phyloP scores from a whole-genome alignment of 83 land plant species.

The Thuja plicata region DNA sequence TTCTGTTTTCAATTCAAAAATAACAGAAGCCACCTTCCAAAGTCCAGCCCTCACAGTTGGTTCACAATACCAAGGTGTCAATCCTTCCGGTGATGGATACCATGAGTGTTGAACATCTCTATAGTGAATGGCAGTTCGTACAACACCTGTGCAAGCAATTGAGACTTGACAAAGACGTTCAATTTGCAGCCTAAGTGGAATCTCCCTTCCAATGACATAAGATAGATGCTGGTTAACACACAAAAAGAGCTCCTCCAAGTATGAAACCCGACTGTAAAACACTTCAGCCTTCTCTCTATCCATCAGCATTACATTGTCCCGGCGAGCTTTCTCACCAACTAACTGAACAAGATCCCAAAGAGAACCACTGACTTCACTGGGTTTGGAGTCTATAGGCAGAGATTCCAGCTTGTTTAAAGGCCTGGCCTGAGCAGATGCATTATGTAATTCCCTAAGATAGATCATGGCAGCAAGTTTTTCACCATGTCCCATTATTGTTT shows the following conservation, averaged over 20 bases:
- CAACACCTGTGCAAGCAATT: conserved; percentile 55
- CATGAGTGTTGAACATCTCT: conserved; percentile 72
- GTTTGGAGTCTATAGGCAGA: conserved; percentile 13
- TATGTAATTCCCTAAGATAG: conserved; percentile 80
- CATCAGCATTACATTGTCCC: conserved; percentile 92
- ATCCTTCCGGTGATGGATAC: conserved; percentile 95
- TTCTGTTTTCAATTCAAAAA: conserved; percentile 69
- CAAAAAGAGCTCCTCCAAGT: conserved; percentile 77
- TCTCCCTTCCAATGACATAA: conserved; percentile 45
- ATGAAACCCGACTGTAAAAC: conserved; percentile 93
- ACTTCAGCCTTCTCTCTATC: conserved; percentile 98
- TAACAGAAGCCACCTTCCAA: conserved; percentile 75
- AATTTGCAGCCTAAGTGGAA: conserved; percentile 44
- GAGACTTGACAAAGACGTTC: conserved; percentile 80
- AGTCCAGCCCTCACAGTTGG: conserved; percentile 71
- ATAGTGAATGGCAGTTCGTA: conserved; percentile 60
- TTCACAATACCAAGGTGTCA: conserved; percentile 94
- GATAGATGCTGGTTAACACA: conserved; percentile 69
- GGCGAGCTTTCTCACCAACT: conserved; percentile 91
- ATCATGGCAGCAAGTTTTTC: conserved; percentile 92
- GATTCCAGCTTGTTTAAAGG: conserved; percentile 21
- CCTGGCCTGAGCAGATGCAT: conserved; percentile 44
- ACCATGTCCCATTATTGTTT: conserved; percentile 93
- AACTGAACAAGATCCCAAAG: conserved; percentile 91
- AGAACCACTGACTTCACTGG: conserved; percentile 54